Evolutionary conservation across 2,329 filamentous ascomycete species (phyloP).

Genomic region (Diaporthe sp.): DNA sequence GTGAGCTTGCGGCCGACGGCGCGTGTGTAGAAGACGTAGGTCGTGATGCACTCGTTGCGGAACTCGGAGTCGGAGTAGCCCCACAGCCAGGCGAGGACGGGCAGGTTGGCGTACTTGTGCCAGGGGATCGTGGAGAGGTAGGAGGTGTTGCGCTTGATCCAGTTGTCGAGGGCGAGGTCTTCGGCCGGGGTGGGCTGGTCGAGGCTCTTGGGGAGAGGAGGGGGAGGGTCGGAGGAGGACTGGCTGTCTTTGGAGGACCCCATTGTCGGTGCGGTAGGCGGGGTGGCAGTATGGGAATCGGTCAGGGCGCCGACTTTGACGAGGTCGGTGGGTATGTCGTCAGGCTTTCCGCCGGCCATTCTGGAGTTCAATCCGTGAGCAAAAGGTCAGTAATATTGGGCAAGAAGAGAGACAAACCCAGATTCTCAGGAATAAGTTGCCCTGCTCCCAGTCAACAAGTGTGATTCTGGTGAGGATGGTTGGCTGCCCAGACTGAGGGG

Average conservation of each 20-base stretch:
- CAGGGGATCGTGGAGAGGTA: constrained; percentile 40
- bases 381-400: neutral
- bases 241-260: neutral
- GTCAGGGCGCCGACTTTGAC: constrained; percentile 8
- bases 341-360: constrained; percentile 20
- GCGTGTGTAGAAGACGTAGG: constrained; percentile 38
- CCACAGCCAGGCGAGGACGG: constrained; percentile 38
- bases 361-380: neutral
- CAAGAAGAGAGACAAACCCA: constrained; percentile 15
- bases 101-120: constrained; percentile 35
- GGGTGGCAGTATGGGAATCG: neutral
- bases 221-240: constrained; percentile 32
- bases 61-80: constrained; percentile 39
- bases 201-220: constrained; percentile 34
- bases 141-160: constrained; percentile 37
- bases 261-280: neutral
- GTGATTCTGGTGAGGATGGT: neutral
- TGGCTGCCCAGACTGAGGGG: neutral
- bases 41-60: constrained; percentile 38
- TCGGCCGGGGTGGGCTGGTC: constrained; percentile 37
- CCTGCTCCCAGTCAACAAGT: constrained; percentile 6
- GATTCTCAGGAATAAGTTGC: neutral
- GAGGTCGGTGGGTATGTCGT: neutral
- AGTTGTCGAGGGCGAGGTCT: constrained; percentile 35
- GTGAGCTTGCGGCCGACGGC: constrained; percentile 36